These are phyloP conservation scores for Pleurotus pulmonarius DNA, from an alignment of 768 basidiomycete genomes.

Conservation along the genomic window DNA sequence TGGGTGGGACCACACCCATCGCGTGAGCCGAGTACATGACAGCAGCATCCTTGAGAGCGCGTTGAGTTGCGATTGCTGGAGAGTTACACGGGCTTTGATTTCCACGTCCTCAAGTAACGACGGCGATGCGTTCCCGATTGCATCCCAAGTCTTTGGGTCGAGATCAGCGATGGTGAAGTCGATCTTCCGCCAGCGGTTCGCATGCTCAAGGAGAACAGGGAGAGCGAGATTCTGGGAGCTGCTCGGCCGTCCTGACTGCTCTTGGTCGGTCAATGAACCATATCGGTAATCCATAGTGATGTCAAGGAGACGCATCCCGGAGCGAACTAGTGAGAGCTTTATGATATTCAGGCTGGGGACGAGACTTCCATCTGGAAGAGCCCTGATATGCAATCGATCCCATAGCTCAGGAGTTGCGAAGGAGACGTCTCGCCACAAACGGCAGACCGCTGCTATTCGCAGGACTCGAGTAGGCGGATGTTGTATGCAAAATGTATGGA, in stretches of 20 bases:
- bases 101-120: constrained; percentile 1
- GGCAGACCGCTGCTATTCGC: constrained; percentile 27
- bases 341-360: constrained; percentile 19
- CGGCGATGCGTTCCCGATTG: not conserved
- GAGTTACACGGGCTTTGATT: not conserved
- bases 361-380: not conserved
- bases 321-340: constrained; percentile 4
- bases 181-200: not conserved
- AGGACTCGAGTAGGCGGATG: constrained; percentile 21
- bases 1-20: constrained; percentile 4
- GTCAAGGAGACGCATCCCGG: not conserved
- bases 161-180: constrained; percentile 4
- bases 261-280: not conserved
- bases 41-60: not conserved
- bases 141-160: not conserved
- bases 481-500: constrained; percentile 9
- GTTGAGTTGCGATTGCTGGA: not conserved
- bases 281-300: not conserved
- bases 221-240: not conserved
- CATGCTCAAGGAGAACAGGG: not conserved
- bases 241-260: too few species aligned
- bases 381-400: constrained; percentile 16
- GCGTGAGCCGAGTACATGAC: not conserved
- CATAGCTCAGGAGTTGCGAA: constrained; percentile 26
- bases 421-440: constrained; percentile 24